Base-by-base conservation (phyloP, 768 basidiomycete species). In the Phaeotremella fagi region DNA sequence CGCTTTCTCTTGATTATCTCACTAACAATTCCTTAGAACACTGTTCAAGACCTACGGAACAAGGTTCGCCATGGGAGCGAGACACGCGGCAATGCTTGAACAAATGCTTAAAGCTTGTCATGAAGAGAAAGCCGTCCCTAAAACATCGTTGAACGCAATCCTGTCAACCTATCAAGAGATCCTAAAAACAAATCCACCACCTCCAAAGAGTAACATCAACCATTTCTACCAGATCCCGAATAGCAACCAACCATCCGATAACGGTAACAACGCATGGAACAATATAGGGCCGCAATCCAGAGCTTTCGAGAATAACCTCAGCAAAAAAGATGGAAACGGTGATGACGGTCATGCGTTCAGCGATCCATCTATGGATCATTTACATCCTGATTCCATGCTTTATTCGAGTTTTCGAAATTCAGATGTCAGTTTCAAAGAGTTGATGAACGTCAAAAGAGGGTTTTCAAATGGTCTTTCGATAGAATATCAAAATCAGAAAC, bases 31-130 rank as follows among this genome's bases (percentile, higher is more conserved):
- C n/a, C n/a, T n/a, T n/a, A 56, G 50, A 52, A 43, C 55, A 23
- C 46, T 55, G 14, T 60, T 49, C 46, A 18, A 36, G 12, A 47
- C 46, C 41, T 45, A 54, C 1, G 22, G 48, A 14, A 38, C 4
- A 3, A 41, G 57, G 15, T 54, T 56, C 22, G 59, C 54, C 3
- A 60, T 60, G 59, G 59, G 54, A 26, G 55, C 48, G 15, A 25
- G 54, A 31, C 54, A 56, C 38, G 42, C 48, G 2, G 47, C 36
- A 16, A 60, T 60, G 59, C 11, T 60, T 11, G 43, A 52, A 23
- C 36, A 48, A 41, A 52, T 60, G 37, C 16, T 51, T 15, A 16
- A 47, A 41, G 7, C 38, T 22, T 41, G 38, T 41, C 12, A 41
- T 12, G 9, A 12, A 7, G 38, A 41, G 12, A 41, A 6, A 6